phyloP scores from a whole-genome alignment of 768 basidiomycete genomes.

The Heimioporus sp. region DNA sequence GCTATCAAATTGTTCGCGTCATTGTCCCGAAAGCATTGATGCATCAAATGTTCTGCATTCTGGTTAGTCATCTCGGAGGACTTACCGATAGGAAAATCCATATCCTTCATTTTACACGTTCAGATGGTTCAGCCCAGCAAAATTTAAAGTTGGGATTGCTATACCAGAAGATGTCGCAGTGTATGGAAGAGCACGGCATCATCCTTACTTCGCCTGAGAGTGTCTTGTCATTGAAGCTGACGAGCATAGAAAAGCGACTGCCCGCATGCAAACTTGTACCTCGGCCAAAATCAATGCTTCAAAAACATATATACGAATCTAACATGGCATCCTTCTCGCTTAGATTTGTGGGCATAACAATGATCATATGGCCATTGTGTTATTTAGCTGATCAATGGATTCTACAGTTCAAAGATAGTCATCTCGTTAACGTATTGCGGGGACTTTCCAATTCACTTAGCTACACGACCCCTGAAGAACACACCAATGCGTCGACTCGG shows the following conservation, averaged over 20 bases:
- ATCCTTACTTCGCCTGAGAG: neutral
- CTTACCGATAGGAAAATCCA: too few species aligned
- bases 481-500: too few species aligned
- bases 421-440: too few species aligned
- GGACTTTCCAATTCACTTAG: too few species aligned
- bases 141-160: too few species aligned
- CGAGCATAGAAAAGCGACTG: constrained; percentile 6
- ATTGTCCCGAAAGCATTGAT: neutral
- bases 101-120: too few species aligned
- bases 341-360: too few species aligned
- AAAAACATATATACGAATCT: neutral
- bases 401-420: too few species aligned
- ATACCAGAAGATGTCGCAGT: constrained; percentile 32
- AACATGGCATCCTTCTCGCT: too few species aligned
- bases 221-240: neutral
- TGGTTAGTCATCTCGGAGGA: constrained; percentile 35
- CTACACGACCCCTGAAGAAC: neutral
- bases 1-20: constrained; percentile 28
- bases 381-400: too few species aligned
- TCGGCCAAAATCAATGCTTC: constrained; percentile 11
- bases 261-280: constrained; percentile 33
- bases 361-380: too few species aligned
- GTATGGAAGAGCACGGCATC: constrained; percentile 8
- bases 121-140: too few species aligned
- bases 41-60: neutral